A percentile compares a stretch with the other conserved stretches of the same genome.
phyloP scores from a whole-genome alignment of 2,329 filamentous ascomycete genomes.

The Boeremia exigua region DNA sequence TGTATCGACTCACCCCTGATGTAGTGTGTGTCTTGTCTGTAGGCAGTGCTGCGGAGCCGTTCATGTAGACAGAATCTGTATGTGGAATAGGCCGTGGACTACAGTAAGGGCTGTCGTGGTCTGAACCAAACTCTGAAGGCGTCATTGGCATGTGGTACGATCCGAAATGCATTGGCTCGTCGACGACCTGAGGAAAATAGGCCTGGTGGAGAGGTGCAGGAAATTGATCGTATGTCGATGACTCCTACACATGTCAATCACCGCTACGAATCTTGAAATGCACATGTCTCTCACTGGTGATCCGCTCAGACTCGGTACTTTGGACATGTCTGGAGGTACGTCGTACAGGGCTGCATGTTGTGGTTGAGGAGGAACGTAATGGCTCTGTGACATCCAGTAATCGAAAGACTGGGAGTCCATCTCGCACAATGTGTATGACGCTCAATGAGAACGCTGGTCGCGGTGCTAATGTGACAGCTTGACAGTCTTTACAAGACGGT shows the following conservation, averaged over 20 bases:
- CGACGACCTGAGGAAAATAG: slow-evolving; percentile 44
- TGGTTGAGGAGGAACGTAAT: slow-evolving; percentile 42
- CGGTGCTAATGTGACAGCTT: background rate
- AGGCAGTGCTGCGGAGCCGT: slow-evolving; percentile 24
- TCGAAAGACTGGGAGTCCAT: slow-evolving; percentile 48
- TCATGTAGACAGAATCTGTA: slow-evolving; percentile 31
- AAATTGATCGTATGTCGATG: slow-evolving; percentile 47
- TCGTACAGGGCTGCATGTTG: slow-evolving; percentile 41
- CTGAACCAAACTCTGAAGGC: slow-evolving; percentile 48
- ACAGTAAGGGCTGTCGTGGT: slow-evolving; percentile 48
- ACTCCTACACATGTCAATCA: slow-evolving; percentile 31
- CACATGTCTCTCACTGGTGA: slow-evolving; percentile 42
- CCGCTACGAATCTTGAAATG: background rate
- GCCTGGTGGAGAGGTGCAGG: slow-evolving; percentile 39
- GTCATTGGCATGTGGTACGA: slow-evolving; percentile 48
- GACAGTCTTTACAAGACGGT: background rate
- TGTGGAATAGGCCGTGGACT: slow-evolving; percentile 42
- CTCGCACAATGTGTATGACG: slow-evolving; percentile 1
- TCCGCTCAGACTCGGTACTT: slow-evolving; percentile 47
- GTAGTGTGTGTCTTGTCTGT: slow-evolving; percentile 47
- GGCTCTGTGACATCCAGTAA: slow-evolving; percentile 47
- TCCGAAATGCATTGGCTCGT: slow-evolving; percentile 41
- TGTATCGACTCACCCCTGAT: slow-evolving; percentile 42
- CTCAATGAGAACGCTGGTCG: background rate
- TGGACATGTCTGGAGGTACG: slow-evolving; percentile 42